These are phyloP conservation scores for Lycium ferocissimum DNA, from an alignment of 257 asterid genomes.

Conservation along the genomic window DNA sequence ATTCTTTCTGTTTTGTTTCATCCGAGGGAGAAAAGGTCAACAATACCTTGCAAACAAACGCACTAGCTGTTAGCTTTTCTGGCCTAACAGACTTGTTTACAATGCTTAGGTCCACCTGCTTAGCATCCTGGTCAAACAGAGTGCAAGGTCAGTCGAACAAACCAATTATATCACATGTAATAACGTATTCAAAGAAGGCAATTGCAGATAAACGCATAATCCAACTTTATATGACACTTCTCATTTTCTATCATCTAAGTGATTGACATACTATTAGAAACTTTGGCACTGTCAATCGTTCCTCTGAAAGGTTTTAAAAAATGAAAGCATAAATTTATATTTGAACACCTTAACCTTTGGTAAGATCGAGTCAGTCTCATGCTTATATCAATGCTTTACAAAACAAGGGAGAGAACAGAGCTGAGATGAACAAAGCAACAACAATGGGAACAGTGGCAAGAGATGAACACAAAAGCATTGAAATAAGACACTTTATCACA, in stretches of 20 bases:
- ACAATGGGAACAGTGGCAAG: no score
- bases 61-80: constrained; percentile 59
- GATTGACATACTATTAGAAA: not conserved
- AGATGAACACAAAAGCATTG: no score
- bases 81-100: constrained; percentile 42
- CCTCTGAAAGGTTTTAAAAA: no score
- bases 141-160: not conserved
- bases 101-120: constrained; percentile 45
- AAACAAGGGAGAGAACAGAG: no score
- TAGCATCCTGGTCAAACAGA: constrained; percentile 41
- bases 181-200: not conserved
- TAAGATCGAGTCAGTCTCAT: no score
- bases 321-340: no score
- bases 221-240: not conserved
- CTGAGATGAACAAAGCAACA: no score
- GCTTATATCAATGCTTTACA: no score
- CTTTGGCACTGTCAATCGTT: no score
- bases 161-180: not conserved
- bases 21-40: constrained; percentile 28
- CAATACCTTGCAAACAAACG: constrained; percentile 70
- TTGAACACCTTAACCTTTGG: no score
- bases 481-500: not conserved
- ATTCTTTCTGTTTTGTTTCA: not conserved
- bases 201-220: not conserved
- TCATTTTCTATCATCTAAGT: not conserved